Evolutionary conservation across 2,329 filamentous ascomycete species (phyloP).

Genomic region (Raffaelea ambrosiae): DNA sequence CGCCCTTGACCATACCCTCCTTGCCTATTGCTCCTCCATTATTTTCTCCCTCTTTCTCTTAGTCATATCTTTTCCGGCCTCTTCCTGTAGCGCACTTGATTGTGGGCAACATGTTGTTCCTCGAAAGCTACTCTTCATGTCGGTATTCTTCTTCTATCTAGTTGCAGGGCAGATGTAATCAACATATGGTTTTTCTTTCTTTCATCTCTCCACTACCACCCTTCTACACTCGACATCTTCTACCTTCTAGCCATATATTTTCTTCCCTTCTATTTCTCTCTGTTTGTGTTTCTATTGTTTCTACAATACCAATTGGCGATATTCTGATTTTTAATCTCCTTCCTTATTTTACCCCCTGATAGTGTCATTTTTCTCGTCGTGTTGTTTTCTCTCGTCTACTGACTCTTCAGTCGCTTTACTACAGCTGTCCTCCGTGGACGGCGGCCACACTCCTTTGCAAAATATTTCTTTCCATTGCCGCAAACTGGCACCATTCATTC

Average conservation of each 20-base stretch:
- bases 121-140: no score
- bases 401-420: no score
- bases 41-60: slow-evolving; percentile 1
- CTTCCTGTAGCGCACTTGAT: no score
- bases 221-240: no score
- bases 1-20: no score
- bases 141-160: no score
- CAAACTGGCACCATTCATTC: no score
- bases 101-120: no score
- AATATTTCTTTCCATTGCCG: neutral
- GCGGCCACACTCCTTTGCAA: neutral
- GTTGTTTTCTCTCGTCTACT: neutral
- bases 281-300: neutral
- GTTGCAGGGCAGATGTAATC: no score
- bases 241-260: slow-evolving; percentile 13
- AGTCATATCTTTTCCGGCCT: slow-evolving; percentile 1
- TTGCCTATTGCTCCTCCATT: neutral
- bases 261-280: neutral
- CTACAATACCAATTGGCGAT: neutral
- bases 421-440: no score
- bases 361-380: no score
- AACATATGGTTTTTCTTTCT: slow-evolving; percentile 11
- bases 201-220: neutral
- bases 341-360: neutral
- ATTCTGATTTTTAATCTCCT: neutral